phyloP scores from a whole-genome alignment of 2,329 filamentous ascomycete species.

The Paecilomyces niveus region DNA sequence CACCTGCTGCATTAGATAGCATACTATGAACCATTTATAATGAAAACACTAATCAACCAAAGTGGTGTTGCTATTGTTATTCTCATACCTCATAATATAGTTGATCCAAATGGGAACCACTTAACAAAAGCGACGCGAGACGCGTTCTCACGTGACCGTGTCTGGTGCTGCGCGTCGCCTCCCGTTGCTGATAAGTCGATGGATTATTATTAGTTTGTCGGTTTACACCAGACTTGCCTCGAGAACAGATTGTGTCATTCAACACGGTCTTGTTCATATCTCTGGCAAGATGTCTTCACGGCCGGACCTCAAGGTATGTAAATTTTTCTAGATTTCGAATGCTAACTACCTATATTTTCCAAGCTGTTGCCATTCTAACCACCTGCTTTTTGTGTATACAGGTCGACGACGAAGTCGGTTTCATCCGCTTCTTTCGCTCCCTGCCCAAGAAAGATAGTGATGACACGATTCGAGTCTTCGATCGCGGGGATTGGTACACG shows the following conservation, averaged over 20 bases:
- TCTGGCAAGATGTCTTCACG: conserved; percentile 57
- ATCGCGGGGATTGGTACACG: conserved; percentile 91
- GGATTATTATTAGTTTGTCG: not conserved
- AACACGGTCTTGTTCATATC: conserved; percentile 5
- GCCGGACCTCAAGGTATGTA: conserved; percentile 61
- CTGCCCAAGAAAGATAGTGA: conserved; percentile 59
- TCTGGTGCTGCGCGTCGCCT: conserved; percentile 16
- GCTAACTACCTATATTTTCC: not conserved
- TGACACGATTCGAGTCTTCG: conserved; percentile 77
- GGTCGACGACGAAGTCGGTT: conserved; percentile 95
- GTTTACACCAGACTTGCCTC: not conserved
- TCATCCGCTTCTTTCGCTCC: conserved; percentile 94
- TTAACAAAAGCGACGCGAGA: conserved; percentile 17
- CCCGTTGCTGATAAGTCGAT: conserved; percentile 3
- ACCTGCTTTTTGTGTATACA: conserved; percentile 25
- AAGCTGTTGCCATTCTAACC: not conserved
- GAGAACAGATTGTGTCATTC: not conserved
- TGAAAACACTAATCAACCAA: not conserved
- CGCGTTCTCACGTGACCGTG: conserved; percentile 29
- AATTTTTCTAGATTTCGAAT: conserved; percentile 1
- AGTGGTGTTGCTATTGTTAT: not conserved
- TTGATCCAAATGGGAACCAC: conserved; percentile 1
- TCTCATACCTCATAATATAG: not conserved
- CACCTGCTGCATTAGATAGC: not conserved
- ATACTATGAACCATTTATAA: not conserved